phyloP scores from a whole-genome alignment of 345 rosid genomes.

The Hibiscus trionum region DNA sequence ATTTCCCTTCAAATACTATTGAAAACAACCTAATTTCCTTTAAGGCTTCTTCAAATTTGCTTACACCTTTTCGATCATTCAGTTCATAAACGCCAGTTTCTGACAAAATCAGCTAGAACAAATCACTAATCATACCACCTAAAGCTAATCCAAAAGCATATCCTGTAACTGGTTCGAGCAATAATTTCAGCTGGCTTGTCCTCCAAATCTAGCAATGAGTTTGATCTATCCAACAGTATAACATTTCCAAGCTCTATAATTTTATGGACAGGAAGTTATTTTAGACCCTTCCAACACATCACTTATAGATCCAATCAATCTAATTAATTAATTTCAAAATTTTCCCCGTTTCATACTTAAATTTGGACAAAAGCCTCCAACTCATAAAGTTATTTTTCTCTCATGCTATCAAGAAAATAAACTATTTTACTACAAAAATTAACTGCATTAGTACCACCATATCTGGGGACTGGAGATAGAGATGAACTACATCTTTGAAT shows the following conservation, averaged over 20 bases:
- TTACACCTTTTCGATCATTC: neutral
- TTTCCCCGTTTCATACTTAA: too few species aligned
- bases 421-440: neutral
- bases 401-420: neutral
- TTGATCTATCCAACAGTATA: neutral
- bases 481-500: neutral
- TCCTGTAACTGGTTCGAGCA: neutral
- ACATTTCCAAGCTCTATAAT: neutral
- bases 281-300: neutral
- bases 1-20: neutral
- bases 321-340: neutral
- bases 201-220: neutral
- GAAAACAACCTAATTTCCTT: neutral
- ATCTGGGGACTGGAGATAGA: too few species aligned
- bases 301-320: neutral
- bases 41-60: neutral
- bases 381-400: neutral
- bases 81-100: neutral
- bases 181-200: neutral
- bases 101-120: neutral
- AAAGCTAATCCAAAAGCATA: neutral
- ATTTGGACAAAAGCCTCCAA: too few species aligned
- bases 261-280: neutral
- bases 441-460: neutral
- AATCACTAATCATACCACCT: neutral